Base-by-base conservation (phyloP, 352 stramenopile genomes). In the Phytophthora boehmeriae region DNA sequence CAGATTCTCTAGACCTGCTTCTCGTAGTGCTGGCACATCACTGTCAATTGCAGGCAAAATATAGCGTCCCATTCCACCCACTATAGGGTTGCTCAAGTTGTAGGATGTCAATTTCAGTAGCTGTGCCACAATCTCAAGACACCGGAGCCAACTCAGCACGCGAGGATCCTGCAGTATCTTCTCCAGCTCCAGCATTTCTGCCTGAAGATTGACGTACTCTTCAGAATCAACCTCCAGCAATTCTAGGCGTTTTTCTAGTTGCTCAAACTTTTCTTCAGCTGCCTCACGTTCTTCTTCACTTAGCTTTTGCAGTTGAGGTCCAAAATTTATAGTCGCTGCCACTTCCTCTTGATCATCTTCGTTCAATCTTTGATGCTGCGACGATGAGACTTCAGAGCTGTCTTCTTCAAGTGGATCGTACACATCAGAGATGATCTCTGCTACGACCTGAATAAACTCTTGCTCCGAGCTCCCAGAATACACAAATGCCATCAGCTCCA, bases 21-120 rank as follows among this genome's bases (percentile, higher is more conserved):
- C 85, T 43, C 85, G 74, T 17, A 93, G 63, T 11, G 83, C 85
- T 8, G 81, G 81, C 0, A 93, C 73, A 17, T 93, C 85, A 48
- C 76, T 90, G 49, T 93, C 85, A 27, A 93, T 87, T 0, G 85
- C 80, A 25, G 85, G 85, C 8, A 93, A 55, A 52, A 93, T 92
- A 52, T 91, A 91, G 3, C 80, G 80, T 27, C 76, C 72, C 56
- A 93, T 85, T 20, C 82, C 80, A 10, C 77, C 76, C 34, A 93
- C 73, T 10, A 80, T 80, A 13, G 84, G 79, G 49, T 93, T 82
- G 36, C 70, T 84, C 34, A 93, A 50, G 20, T 75, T 90, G 50
- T 82, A 81, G 16, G 76, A 85, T 10, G 82, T 93, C 4, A 90
- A 56, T 47, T 90, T 89, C 20, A 93, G 67, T 28, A 93, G 60